Base-by-base conservation (phyloP, 306 rosid species). In the Cajanus cajan region DNA sequence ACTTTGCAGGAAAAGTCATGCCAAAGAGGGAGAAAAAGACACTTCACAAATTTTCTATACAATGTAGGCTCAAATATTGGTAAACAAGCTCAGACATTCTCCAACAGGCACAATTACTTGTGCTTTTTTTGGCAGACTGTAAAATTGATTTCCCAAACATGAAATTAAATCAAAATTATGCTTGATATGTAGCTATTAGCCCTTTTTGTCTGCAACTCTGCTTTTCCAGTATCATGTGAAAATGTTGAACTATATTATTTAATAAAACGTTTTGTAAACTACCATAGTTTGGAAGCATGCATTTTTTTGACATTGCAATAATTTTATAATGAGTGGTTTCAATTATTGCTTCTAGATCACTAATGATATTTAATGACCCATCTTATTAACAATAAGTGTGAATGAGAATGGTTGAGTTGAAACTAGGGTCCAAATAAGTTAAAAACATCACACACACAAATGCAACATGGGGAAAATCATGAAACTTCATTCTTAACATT, bases 401-500 rank as follows among this genome's bases (percentile, higher is more conserved):
- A 66, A 40, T 16, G 50, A 66, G 65, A 61, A 59, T 59, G 41
- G 50, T 10, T 51, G 57, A 68, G 50, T 10, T 51, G 57, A 68
- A 68, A 76, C 63, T 45, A 45, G 18, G 41, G 58, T 16, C 67
- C 71, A 25, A 59, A 25, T 21, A 31, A 59, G 54, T 71, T 63
- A 47, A 62, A 71, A 61, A 50, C 40, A 48, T 70, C 85, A 69
- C 59, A 51, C 58, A 70, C 50, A 64, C 18, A 28, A 72, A 76
- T 28, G 41, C 55, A 31, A 59, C 45, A 28, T 28, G 14, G 47
- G 71, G 16, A 36, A 16, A 36, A 33, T 61, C 24, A 39, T 19
- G 51, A 41, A 18, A 66, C 31, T 40, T 40, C n/a, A 11, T 64
- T 64, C 25, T 7, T 37, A 16, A 16, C 33, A 39, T 40, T 37